These are phyloP conservation scores for Podila clonocystis DNA, from an alignment of 192 early-diverging fungal genomes.

Conservation along the genomic window DNA sequence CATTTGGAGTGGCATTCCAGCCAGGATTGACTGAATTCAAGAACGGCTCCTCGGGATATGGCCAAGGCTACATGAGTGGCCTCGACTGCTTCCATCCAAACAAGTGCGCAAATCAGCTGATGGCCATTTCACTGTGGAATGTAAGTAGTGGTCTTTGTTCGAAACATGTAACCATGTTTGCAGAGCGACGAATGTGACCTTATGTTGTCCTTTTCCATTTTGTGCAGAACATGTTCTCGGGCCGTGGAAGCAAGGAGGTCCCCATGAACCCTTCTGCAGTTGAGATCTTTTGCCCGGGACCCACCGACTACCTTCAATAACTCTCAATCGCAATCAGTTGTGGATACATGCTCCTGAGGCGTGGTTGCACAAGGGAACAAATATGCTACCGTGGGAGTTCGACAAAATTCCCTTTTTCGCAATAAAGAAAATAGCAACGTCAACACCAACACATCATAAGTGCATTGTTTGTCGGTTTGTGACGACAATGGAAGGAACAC, in stretches of 20 bases:
- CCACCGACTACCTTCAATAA: constrained; percentile 45
- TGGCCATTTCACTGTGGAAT: constrained; percentile 64
- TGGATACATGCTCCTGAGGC: too few species aligned
- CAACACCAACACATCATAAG: too few species aligned
- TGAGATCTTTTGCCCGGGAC: constrained; percentile 53
- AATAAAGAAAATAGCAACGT: background rate
- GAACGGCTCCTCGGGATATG: constrained; percentile 48
- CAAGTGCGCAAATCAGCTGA: constrained; percentile 63
- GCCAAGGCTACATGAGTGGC: constrained; percentile 61
- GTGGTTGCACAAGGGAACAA: background rate
- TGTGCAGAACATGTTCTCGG: constrained; percentile 60
- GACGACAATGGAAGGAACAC: too few species aligned
- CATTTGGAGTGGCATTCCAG: constrained; percentile 55
- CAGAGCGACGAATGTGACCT: too few species aligned
- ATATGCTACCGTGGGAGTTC: background rate
- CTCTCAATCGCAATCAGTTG: background rate
- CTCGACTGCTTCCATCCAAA: constrained; percentile 69
- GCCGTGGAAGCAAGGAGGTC: constrained; percentile 26
- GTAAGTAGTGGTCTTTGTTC: constrained; percentile 24
- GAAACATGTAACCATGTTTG: background rate
- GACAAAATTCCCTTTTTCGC: background rate
- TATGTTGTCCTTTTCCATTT: background rate
- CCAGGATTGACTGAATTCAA: constrained; percentile 59
- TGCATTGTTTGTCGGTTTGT: too few species aligned
- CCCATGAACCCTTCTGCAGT: constrained; percentile 47